Conservation (phyloP, 768 basidiomycete species). For the Coprinopsis strossmayeri region DNA sequence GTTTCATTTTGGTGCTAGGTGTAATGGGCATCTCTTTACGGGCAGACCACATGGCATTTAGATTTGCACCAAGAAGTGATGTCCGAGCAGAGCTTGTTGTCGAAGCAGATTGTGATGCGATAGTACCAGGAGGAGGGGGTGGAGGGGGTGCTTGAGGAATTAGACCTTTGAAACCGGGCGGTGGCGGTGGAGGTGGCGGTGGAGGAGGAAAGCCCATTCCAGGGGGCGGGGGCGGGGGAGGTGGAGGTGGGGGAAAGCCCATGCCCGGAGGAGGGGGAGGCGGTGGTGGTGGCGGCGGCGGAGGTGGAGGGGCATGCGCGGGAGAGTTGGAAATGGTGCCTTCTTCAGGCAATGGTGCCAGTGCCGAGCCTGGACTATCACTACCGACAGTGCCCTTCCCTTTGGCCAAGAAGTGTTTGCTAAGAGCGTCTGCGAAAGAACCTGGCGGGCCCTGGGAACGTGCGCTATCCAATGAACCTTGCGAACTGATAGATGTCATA, state of each 20-base stretch:
- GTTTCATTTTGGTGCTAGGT: conserved; percentile 91
- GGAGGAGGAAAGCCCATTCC: conserved; percentile 18
- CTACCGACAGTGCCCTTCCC: conserved; percentile 35
- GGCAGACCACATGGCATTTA: conserved; percentile 48
- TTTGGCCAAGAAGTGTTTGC: conserved; percentile 47
- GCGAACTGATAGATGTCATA: conserved; percentile 50
- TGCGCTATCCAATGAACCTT: conserved; percentile 29
- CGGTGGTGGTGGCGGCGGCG: conserved; percentile 19
- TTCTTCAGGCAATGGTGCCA: conserved; percentile 38
- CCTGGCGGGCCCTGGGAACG: conserved; percentile 30
- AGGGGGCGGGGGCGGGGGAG: conserved; percentile 27
- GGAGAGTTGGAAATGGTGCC: conserved; percentile 1
- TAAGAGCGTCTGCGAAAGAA: conserved; percentile 57
- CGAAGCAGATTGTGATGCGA: conserved; percentile 28
- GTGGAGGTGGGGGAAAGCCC: conserved; percentile 27
- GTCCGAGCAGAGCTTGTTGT: conserved; percentile 45
- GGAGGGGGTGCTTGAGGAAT: conserved; percentile 32
- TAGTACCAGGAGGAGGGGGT: conserved; percentile 21
- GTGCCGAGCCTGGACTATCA: conserved; percentile 27
- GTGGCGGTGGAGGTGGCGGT: conserved; percentile 22
- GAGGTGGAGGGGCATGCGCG: conserved; percentile 22
- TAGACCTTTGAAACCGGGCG: conserved; percentile 18
- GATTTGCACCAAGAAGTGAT: conserved; percentile 53
- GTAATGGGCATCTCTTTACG: conserved; percentile 85
- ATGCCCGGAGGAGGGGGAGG: conserved; percentile 5